Conservation (phyloP, 139 green algal genomes). For the Chlamydomonas sp. region DNA sequence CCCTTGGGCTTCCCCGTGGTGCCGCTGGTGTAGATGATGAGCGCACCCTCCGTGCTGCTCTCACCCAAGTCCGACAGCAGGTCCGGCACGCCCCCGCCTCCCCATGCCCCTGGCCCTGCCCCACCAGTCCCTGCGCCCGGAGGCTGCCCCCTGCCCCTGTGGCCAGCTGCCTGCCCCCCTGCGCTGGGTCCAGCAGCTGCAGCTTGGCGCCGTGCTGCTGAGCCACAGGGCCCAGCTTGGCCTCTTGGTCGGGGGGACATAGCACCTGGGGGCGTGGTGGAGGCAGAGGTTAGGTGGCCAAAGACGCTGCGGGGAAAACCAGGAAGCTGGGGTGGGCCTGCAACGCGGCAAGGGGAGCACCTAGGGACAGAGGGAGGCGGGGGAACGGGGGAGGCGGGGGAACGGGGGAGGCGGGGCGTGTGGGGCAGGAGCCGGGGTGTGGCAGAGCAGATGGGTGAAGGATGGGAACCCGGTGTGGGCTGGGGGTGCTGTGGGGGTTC, state of each 20-base stretch:
- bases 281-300: not conserved
- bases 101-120: not conserved
- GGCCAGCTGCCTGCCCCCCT: not conserved
- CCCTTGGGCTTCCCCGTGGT: constrained; percentile 96
- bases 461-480: no score
- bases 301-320: not conserved
- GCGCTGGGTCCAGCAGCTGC: constrained; percentile 32
- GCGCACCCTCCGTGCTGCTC: constrained; percentile 57
- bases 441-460: no score
- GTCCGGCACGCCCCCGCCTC: not conserved
- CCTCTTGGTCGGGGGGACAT: constrained; percentile 3
- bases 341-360: no score
- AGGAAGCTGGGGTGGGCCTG: not conserved
- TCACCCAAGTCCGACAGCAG: not conserved
- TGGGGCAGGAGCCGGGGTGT: no score
- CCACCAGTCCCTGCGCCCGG: not conserved
- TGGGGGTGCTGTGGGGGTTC: no score
- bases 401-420: no score
- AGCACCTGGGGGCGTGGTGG: constrained; percentile 17
- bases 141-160: not conserved
- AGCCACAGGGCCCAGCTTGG: constrained; percentile 21
- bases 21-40: constrained; percentile 98
- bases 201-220: constrained; percentile 31
- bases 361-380: not conserved
- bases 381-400: no score